A percentile compares a stretch with the other conserved stretches of the same genome.
Conservation (phyloP, 768 basidiomycete species). For the Albatrellus ellisii region DNA sequence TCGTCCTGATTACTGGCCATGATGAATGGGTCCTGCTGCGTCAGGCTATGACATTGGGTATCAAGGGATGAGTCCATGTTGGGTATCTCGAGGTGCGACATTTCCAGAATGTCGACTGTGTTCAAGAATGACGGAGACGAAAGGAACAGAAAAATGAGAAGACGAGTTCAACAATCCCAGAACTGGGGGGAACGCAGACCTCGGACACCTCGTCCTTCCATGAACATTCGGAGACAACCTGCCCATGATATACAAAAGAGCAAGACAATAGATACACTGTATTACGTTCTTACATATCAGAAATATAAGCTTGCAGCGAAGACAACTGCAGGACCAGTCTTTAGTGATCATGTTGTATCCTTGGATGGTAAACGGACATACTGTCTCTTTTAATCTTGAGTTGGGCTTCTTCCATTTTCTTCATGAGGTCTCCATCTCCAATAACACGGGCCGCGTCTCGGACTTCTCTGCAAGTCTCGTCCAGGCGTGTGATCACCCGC, state of each 20-base stretch:
- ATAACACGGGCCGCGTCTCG: conserved; percentile 95
- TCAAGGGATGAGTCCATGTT: no score
- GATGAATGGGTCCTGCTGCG: no score
- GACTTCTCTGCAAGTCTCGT: conserved; percentile 95
- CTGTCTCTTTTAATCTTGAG: conserved; percentile 92
- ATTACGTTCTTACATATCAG: conserved; percentile 21
- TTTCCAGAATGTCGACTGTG: no score
- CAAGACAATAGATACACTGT: conserved; percentile 1
- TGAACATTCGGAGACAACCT: neutral
- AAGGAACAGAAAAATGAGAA: neutral
- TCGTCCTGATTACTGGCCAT: no score
- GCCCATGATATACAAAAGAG: neutral
- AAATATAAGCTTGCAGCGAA: conserved; percentile 85
- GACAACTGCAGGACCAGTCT: conserved; percentile 42
- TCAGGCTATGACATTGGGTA: no score
- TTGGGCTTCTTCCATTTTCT: conserved; percentile 96
- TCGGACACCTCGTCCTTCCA: neutral
- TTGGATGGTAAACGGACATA: conserved; percentile 30
- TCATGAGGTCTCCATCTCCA: conserved; percentile 89
- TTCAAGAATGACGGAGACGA: neutral
- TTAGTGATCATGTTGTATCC: neutral
- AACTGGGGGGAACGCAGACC: neutral
- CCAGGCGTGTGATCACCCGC: conserved; percentile 86
- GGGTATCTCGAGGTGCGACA: no score
- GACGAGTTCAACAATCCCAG: neutral